These are phyloP conservation scores for Stephania cephalantha DNA, from an alignment of 164 flowering plant genomes.

Conservation along the genomic window DNA sequence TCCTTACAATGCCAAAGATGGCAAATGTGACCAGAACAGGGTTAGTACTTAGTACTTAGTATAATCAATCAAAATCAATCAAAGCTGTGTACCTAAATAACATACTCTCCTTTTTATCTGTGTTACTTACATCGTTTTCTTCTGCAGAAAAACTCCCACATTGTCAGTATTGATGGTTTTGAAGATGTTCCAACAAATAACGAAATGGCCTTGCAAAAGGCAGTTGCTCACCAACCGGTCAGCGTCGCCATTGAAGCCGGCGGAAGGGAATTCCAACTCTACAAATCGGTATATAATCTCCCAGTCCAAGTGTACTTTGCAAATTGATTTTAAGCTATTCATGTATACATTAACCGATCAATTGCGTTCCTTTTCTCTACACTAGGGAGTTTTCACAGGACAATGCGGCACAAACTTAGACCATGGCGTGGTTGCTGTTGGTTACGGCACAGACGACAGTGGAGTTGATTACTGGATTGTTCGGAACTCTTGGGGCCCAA, in stretches of 20 bases:
- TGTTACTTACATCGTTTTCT: background rate
- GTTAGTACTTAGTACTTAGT: conserved; percentile 22
- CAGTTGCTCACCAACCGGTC: conserved; percentile 70
- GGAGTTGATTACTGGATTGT: conserved; percentile 88
- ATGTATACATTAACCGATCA: background rate
- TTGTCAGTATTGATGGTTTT: conserved; percentile 64
- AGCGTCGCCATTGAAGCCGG: conserved; percentile 82
- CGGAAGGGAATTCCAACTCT: conserved; percentile 70
- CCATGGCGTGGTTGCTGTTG: conserved; percentile 90
- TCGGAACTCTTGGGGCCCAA: conserved; percentile 82
- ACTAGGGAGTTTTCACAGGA: conserved; percentile 82
- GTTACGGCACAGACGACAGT: conserved; percentile 79
- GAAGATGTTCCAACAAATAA: conserved; percentile 69
- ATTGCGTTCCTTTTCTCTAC: background rate
- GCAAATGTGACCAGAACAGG: conserved; percentile 45
- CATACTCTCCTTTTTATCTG: background rate
- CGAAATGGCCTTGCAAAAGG: conserved; percentile 64
- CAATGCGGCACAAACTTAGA: conserved; percentile 69
- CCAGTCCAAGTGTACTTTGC: background rate
- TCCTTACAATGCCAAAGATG: conserved; percentile 56
- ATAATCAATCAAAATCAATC: background rate
- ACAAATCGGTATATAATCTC: conserved; percentile 25
- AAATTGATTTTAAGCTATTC: no score
- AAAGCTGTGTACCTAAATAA: background rate
- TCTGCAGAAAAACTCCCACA: conserved; percentile 76